Percentiles rank a stretch among this genome's conserved stretches.
phyloP scores from a whole-genome alignment of 75 land plant species.

The Picea glauca region DNA sequence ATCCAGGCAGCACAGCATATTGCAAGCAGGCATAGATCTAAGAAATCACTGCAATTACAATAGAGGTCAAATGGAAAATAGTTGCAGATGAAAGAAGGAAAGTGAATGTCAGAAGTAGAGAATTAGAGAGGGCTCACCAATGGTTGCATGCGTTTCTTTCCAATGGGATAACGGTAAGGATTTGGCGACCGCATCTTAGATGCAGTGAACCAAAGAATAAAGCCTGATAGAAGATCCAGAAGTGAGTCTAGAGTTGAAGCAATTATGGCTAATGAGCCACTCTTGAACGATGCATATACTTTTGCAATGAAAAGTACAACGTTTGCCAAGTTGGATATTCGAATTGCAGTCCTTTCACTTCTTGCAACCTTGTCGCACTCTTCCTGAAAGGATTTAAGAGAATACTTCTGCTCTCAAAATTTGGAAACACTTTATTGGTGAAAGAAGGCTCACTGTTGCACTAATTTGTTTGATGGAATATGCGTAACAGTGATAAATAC shows the following conservation, averaged over 20 bases:
- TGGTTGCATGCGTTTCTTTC: slow-evolving; percentile 92
- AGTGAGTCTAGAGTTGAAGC: slow-evolving; percentile 96
- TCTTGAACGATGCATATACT: slow-evolving; percentile 72
- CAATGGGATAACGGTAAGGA: slow-evolving; percentile 88
- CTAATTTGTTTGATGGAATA: not conserved
- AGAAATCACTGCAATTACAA: not conserved
- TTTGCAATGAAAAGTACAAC: slow-evolving; percentile 81
- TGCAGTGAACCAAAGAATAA: slow-evolving; percentile 90
- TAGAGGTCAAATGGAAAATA: not conserved
- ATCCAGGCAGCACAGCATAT: no score
- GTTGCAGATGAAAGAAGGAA: not conserved
- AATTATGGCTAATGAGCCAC: slow-evolving; percentile 89
- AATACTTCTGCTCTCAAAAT: not conserved
- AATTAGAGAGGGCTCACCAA: slow-evolving; percentile 41
- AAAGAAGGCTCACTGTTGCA: not conserved
- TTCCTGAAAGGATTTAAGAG: slow-evolving; percentile 50
- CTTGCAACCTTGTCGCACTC: slow-evolving; percentile 59
- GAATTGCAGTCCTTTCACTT: slow-evolving; percentile 74
- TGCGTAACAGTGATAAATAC: not conserved
- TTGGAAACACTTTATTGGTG: not conserved
- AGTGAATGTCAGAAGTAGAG: not conserved
- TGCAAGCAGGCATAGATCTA: no score
- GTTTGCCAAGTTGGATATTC: slow-evolving; percentile 77
- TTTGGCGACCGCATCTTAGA: slow-evolving; percentile 77
- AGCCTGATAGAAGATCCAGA: slow-evolving; percentile 86